A percentile compares a stretch with the other conserved stretches of the same genome.
phyloP scores from a whole-genome alignment of 2,329 filamentous ascomycete genomes.

The Fusarium fracticaudum region DNA sequence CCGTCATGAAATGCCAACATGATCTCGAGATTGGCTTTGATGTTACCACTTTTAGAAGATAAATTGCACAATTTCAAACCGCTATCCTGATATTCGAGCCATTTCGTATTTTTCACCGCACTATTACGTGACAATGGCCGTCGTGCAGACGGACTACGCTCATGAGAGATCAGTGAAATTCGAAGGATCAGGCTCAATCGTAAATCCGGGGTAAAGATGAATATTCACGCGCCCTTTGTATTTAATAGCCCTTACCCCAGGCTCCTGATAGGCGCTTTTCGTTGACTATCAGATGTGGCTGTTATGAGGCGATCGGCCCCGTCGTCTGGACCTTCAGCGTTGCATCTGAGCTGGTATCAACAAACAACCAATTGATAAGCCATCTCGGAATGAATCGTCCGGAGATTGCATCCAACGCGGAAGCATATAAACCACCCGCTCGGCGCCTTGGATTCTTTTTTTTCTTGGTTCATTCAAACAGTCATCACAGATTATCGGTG shows the following conservation, averaged over 20 bases:
- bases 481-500: too few relatives aligned
- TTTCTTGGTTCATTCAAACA: too few relatives aligned
- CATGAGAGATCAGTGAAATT: fast-evolving
- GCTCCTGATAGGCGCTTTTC: neutral
- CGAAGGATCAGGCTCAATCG: neutral
- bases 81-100: fast-evolving
- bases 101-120: too few relatives aligned
- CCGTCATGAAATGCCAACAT: neutral
- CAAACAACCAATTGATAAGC: neutral
- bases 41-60: neutral
- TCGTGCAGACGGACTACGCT: fast-evolving
- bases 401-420: neutral
- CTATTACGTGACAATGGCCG: neutral
- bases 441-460: too few relatives aligned
- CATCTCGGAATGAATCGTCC: neutral
- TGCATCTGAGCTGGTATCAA: too few relatives aligned
- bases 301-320: neutral
- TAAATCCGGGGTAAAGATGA: neutral
- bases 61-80: fast-evolving
- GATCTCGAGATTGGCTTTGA: neutral
- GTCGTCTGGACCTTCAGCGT: neutral
- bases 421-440: neutral
- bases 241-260: neutral
- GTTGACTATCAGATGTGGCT: neutral
- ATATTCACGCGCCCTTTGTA: fast-evolving